These are phyloP conservation scores for Dendrobium nobile DNA, from an alignment of 106 monocot genomes.

Conservation along the genomic window DNA sequence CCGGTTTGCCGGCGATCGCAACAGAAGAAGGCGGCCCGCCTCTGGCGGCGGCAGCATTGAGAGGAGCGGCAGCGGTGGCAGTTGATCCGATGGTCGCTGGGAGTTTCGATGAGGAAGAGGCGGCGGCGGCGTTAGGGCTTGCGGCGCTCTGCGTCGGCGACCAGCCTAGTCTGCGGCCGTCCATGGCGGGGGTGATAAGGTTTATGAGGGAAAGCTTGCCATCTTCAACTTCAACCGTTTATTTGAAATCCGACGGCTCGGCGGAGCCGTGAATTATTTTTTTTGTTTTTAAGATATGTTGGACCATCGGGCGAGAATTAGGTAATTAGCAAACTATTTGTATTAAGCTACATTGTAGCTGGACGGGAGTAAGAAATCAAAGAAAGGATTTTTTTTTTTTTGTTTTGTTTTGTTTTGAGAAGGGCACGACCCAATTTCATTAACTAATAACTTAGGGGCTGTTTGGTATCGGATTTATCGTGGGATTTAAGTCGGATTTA, in stretches of 20 bases:
- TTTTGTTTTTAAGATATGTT: too few species aligned
- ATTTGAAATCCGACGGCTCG: not conserved
- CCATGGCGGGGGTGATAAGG: constrained; percentile 4
- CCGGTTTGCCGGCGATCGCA: constrained; percentile 4
- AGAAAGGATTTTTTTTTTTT: too few species aligned
- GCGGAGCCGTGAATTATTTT: not conserved
- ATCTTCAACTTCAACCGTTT: not conserved
- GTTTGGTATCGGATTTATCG: too few species aligned
- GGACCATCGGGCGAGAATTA: too few species aligned
- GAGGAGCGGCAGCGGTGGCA: not conserved
- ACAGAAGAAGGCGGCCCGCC: not conserved
- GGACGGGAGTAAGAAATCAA: too few species aligned
- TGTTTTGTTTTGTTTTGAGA: too few species aligned
- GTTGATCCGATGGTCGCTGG: not conserved
- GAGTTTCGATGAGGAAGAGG: not conserved
- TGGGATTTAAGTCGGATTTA: too few species aligned
- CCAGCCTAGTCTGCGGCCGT: not conserved
- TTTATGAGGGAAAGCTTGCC: not conserved
- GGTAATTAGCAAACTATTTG: too few species aligned
- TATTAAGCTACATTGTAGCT: too few species aligned
- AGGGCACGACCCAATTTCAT: too few species aligned
- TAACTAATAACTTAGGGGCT: too few species aligned
- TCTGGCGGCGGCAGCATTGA: not conserved
- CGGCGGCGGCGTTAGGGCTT: not conserved
- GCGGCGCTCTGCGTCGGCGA: constrained; percentile 3